These are phyloP conservation scores for Xenosphaeropsis pyriputrescens DNA, from an alignment of 2,329 filamentous ascomycete species.

Conservation along the genomic window DNA sequence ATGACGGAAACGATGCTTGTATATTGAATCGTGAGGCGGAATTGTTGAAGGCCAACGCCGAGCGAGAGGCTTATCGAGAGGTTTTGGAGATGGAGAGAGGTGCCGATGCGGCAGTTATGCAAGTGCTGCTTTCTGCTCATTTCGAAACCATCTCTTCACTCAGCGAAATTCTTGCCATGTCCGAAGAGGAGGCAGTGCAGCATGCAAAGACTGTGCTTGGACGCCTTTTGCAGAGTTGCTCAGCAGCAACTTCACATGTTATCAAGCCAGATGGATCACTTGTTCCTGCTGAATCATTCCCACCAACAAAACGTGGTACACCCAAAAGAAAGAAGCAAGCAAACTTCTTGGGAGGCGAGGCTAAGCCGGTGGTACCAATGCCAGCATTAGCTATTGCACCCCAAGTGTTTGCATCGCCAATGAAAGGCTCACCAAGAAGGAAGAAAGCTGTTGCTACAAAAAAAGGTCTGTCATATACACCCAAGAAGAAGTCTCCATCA, in stretches of 20 bases:
- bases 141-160: slow-evolving; percentile 83
- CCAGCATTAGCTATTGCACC: slow-evolving; percentile 15
- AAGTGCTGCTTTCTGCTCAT: slow-evolving; percentile 75
- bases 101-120: slow-evolving; percentile 63
- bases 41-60: slow-evolving; percentile 68
- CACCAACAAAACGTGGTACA: slow-evolving; percentile 58
- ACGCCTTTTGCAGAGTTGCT: slow-evolving; percentile 64
- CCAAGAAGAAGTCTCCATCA: slow-evolving; percentile 56
- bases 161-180: slow-evolving; percentile 68
- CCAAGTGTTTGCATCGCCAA: slow-evolving; percentile 40
- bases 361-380: slow-evolving; percentile 17
- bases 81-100: slow-evolving; percentile 74
- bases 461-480: slow-evolving; percentile 71
- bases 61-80: slow-evolving; percentile 62
- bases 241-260: slow-evolving; percentile 61
- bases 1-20: slow-evolving; percentile 52
- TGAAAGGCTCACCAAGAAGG: slow-evolving; percentile 68
- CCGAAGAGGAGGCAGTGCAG: slow-evolving; percentile 66
- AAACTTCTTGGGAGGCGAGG: slow-evolving; percentile 14
- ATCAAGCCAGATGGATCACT: slow-evolving; percentile 74
- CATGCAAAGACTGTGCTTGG: slow-evolving; percentile 66
- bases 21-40: slow-evolving; percentile 72
- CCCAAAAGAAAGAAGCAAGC: slow-evolving; percentile 55
- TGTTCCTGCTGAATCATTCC: slow-evolving; percentile 46
- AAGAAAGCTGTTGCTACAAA: slow-evolving; percentile 48